Conservation (phyloP, 805 yeast species). For the Yamadazyma endophytica region DNA sequence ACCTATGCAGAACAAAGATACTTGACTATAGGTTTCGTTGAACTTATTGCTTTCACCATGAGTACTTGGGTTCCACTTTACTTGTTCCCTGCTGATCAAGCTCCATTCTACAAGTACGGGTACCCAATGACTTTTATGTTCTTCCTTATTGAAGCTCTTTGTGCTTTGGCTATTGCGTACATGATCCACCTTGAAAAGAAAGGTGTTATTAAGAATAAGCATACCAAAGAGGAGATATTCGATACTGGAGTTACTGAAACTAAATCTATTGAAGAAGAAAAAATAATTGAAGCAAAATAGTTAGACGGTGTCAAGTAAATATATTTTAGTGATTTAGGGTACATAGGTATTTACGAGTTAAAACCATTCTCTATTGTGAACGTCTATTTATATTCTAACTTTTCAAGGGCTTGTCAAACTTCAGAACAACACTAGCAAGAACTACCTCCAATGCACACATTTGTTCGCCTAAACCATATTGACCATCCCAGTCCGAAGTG, state of each 20-base stretch:
- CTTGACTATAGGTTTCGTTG: constrained; percentile 15
- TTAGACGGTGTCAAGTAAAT: too few species aligned
- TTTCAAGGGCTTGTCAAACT: background rate
- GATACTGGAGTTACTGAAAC: too few species aligned
- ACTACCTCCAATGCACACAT: constrained; percentile 68
- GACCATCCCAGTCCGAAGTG: constrained; percentile 53
- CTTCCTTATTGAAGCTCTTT: constrained; percentile 14
- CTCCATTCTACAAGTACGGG: constrained; percentile 28
- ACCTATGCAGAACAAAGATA: constrained; percentile 8
- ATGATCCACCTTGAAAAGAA: constrained; percentile 4
- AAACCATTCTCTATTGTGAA: too few species aligned
- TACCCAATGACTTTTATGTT: constrained; percentile 21
- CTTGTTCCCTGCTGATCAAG: constrained; percentile 27
- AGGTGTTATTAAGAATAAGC: constrained; percentile 6
- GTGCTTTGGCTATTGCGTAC: constrained; percentile 11
- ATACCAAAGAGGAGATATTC: constrained; percentile 1
- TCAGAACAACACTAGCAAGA: constrained; percentile 21
- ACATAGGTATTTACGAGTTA: too few species aligned
- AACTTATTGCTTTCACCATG: constrained; percentile 24
- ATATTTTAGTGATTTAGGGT: too few species aligned
- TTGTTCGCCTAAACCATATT: constrained; percentile 79
- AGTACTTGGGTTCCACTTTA: constrained; percentile 31
- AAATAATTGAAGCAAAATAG: too few species aligned
- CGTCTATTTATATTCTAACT: too few species aligned
- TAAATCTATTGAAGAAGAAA: too few species aligned